A percentile compares a stretch with the other conserved stretches of the same genome.
These are phyloP conservation scores for Lachancea thermotolerans DNA, from an alignment of 805 yeast species.

Conservation along the genomic window DNA sequence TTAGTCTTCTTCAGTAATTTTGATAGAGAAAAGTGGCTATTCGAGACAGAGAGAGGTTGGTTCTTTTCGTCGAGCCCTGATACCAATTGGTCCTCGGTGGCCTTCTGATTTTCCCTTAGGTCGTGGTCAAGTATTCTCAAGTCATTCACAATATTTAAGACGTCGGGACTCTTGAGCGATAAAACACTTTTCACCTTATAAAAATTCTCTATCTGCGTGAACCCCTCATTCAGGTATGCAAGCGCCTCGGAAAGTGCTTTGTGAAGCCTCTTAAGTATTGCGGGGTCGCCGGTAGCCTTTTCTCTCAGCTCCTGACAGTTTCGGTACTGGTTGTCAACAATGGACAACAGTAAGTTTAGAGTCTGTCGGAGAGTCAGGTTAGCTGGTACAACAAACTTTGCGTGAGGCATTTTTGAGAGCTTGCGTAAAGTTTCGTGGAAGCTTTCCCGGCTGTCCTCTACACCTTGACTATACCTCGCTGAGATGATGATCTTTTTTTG, in stretches of 20 bases:
- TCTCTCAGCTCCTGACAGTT: constrained; percentile 8
- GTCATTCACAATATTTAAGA: constrained; percentile 17
- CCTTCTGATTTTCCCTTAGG: constrained; percentile 13
- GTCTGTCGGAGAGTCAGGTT: constrained; percentile 27
- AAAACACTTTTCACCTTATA: constrained; percentile 4
- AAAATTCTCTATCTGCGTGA: constrained; percentile 15
- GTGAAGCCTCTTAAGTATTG: constrained; percentile 7
- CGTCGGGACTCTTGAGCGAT: constrained; percentile 10
- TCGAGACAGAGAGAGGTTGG: background rate
- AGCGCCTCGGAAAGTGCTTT: constrained; percentile 16
- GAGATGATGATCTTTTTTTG: background rate
- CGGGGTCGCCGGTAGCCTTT: background rate
- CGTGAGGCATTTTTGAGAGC: constrained; percentile 16
- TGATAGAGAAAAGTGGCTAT: constrained; percentile 6
- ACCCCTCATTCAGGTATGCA: constrained; percentile 23
- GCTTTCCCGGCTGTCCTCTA: background rate
- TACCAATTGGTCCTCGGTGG: constrained; percentile 6
- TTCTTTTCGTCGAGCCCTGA: constrained; percentile 3
- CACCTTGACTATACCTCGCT: background rate
- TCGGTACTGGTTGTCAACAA: constrained; percentile 20
- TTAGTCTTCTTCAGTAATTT: constrained; percentile 7
- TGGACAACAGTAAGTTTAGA: constrained; percentile 24
- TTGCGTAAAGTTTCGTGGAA: background rate
- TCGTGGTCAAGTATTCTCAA: constrained; percentile 27
- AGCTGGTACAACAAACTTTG: constrained; percentile 25